Conservation (phyloP, 257 asterid genomes). For the Paraleonurus japonicus region DNA sequence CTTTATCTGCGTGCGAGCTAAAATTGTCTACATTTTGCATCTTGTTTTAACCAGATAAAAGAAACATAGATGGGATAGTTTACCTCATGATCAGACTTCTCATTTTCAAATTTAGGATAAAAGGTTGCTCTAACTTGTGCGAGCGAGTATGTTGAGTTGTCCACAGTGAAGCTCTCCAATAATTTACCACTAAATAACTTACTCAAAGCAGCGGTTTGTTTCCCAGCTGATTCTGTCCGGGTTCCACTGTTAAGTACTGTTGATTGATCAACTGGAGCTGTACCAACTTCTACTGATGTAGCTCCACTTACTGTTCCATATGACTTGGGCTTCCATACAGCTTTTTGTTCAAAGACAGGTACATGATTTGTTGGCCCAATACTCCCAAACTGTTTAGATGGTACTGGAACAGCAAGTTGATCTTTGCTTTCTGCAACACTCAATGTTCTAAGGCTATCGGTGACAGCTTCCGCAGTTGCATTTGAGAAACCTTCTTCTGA, state of each 20-base stretch:
- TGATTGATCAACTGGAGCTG: constrained; percentile 36
- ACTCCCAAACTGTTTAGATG: constrained; percentile 45
- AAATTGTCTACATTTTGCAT: background rate
- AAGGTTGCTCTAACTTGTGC: constrained; percentile 92
- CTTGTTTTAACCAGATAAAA: constrained; percentile 13
- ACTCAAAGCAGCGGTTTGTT: constrained; percentile 44
- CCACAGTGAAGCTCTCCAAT: constrained; percentile 66
- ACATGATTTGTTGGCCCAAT: constrained; percentile 33
- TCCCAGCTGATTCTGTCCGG: constrained; percentile 39
- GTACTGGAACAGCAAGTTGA: constrained; percentile 36
- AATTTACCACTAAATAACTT: constrained; percentile 53
- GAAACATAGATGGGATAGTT: constrained; percentile 16
- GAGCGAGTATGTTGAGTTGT: constrained; percentile 61
- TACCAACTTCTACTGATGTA: constrained; percentile 28
- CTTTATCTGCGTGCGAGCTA: constrained; percentile 5
- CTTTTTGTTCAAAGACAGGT: constrained; percentile 44
- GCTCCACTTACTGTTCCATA: constrained; percentile 59
- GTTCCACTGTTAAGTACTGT: constrained; percentile 26
- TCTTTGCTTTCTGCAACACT: constrained; percentile 50
- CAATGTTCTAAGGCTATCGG: constrained; percentile 39
- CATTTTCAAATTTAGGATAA: constrained; percentile 97
- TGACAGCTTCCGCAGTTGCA: constrained; percentile 42
- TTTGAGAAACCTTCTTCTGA: constrained; percentile 33
- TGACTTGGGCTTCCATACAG: constrained; percentile 64
- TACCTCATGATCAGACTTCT: constrained; percentile 97